Conservation (phyloP, 768 basidiomycete species). For the Suillus hirtellus region DNA sequence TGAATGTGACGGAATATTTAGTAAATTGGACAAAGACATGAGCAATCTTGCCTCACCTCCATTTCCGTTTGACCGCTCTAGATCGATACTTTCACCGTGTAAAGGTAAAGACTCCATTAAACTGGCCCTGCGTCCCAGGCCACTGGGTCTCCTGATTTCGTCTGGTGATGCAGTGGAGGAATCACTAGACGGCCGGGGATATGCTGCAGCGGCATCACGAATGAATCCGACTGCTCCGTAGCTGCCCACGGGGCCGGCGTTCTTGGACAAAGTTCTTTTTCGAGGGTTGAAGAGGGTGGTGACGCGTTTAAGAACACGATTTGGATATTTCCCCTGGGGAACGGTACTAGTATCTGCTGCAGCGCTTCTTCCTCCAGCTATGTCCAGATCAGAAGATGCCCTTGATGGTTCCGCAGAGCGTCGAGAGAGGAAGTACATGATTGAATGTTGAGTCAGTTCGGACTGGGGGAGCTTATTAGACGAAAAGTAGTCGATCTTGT, state of each 20-base stretch:
- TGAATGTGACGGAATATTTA: conserved; percentile 11
- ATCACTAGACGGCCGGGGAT: conserved; percentile 26
- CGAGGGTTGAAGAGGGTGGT: conserved; percentile 28
- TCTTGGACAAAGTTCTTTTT: conserved; percentile 23
- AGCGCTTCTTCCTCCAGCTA: conserved; percentile 5
- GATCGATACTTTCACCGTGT: conserved; percentile 15
- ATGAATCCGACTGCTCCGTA: conserved; percentile 21
- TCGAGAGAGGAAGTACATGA: conserved; percentile 33
- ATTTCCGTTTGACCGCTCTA: not conserved
- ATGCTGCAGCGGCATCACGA: conserved; percentile 15
- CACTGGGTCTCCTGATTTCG: conserved; percentile 34
- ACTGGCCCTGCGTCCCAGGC: conserved; percentile 32
- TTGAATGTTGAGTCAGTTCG: conserved; percentile 2
- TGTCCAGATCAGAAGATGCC: conserved; percentile 10
- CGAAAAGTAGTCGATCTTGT: not conserved
- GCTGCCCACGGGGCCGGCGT: not conserved
- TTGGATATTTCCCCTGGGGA: conserved; percentile 25
- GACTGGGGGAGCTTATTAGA: not conserved
- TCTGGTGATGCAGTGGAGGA: conserved; percentile 27
- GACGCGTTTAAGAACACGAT: conserved; percentile 29
- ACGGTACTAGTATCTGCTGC: conserved; percentile 10
- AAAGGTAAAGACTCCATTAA: conserved; percentile 20
- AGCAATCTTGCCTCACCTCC: conserved; percentile 8
- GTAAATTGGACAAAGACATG: conserved; percentile 24
- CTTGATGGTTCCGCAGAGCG: conserved; percentile 27